These are phyloP conservation scores for Leptographium flavum DNA, from an alignment of 2,329 filamentous ascomycete genomes.

Conservation along the genomic window DNA sequence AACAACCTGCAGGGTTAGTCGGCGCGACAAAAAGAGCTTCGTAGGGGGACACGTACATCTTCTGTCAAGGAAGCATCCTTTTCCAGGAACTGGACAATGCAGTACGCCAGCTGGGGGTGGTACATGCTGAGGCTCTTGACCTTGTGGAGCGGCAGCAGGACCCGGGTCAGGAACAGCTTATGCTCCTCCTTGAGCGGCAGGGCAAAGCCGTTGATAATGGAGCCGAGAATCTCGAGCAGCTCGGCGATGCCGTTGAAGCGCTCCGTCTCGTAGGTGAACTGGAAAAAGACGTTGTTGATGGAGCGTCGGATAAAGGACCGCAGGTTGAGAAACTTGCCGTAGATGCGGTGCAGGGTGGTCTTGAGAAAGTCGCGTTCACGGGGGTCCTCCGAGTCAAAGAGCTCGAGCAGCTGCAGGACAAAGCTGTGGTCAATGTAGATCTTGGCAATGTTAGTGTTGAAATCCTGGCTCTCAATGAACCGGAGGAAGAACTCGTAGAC, in stretches of 20 bases:
- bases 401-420: slow-evolving; percentile 86
- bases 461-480: slow-evolving; percentile 98
- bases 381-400: slow-evolving; percentile 97
- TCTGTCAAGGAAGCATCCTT: slow-evolving; percentile 95
- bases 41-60: too few relatives aligned
- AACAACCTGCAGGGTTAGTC: slow-evolving; percentile 49
- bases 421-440: slow-evolving; percentile 98
- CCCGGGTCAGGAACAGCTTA: slow-evolving; percentile 90
- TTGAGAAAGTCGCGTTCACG: slow-evolving; percentile 95
- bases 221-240: slow-evolving; percentile 87
- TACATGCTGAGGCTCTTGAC: slow-evolving; percentile 99
- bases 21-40: slow-evolving; percentile 8
- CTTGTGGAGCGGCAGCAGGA: slow-evolving; percentile 88
- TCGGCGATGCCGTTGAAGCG: slow-evolving; percentile 97
- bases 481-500: slow-evolving; percentile 98
- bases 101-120: slow-evolving; percentile 94
- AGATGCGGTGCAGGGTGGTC: slow-evolving; percentile 94
- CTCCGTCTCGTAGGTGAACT: slow-evolving; percentile 98
- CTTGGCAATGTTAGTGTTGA: slow-evolving; percentile 99
- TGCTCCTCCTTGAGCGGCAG: slow-evolving; percentile 95
- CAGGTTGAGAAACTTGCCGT: slow-evolving; percentile 96
- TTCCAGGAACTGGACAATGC: slow-evolving; percentile 96
- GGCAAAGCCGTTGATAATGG: slow-evolving; percentile 98
- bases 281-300: slow-evolving; percentile 99
- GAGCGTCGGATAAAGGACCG: slow-evolving; percentile 94